Base-by-base conservation (phyloP, 192 early-diverging fungal genomes). In the Radiomyces spectabilis region DNA sequence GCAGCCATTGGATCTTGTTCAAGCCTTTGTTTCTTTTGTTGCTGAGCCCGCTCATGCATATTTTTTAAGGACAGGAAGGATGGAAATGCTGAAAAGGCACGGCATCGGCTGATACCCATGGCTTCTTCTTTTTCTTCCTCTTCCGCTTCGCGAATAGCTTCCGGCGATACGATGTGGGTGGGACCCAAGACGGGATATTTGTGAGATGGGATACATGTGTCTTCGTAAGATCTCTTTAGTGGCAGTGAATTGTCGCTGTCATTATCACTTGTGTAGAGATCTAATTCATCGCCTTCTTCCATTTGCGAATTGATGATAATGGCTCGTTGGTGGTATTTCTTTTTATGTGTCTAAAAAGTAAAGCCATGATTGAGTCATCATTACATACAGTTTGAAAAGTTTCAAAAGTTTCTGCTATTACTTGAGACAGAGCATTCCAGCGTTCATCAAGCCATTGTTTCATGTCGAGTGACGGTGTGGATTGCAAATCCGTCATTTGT, bases 71-170 rank as follows among this genome's bases (percentile, higher is more conserved):
- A 43, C 7, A 46, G 15, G 27, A 62, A 55, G 13, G 60, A 62
- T 24, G 60, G 33, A 37, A 48, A 62, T 12, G 22, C 35, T 22
- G 52, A 51, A 38, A 62, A 62, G 16, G 60, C 41, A 31, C 41
- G 35, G 26, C 26, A 27, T 32, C 27, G 41, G 29, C 43, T 57
- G 18, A 32, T 13, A 16, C 56, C 56, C 27, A 50, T 15, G 33
- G 56, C 60, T 32, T 66, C 64, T 29, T 54, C 57, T 38, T 40
- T 53, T 35, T 66, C 64, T 49, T 66, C 64, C 16, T 52, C 35
- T 39, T 59, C 43, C 2, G 57, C 64, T 42, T 48, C 45, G 31
- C 57, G 30, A 41, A 66, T 59, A 12, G 57, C 64, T 47, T 66
- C 64, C 3, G 64, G 57, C 13, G 64, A 54, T 15, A 66, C 57